Evolutionary conservation across 305 asterid genomes (phyloP).

Genomic region (Fraxinus dipetala): DNA sequence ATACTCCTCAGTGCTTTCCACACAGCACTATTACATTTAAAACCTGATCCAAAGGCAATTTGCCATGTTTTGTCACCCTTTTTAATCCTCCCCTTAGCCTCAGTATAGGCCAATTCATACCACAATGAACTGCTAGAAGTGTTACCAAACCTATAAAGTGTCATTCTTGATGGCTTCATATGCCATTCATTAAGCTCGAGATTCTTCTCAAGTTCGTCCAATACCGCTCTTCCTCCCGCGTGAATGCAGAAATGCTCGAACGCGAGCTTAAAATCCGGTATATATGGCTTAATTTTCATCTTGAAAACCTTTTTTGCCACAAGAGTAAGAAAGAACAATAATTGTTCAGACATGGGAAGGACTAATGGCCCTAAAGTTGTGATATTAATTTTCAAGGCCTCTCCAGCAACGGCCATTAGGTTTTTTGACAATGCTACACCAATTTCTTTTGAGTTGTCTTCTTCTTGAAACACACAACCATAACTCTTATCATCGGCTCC

Average conservation of each 20-base stretch:
- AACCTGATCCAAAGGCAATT: constrained; percentile 55
- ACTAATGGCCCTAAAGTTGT: constrained; percentile 46
- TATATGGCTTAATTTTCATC: constrained; percentile 40
- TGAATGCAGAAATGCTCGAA: constrained; percentile 63
- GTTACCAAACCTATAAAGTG: constrained; percentile 51
- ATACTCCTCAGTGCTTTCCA: constrained; percentile 45
- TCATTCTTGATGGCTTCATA: constrained; percentile 64
- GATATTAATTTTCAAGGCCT: constrained; percentile 41
- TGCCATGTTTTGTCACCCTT: constrained; percentile 54
- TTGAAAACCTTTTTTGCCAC: constrained; percentile 40
- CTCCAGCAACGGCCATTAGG: constrained; percentile 49
- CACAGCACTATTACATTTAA: constrained; percentile 53
- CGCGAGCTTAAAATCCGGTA: constrained; percentile 52
- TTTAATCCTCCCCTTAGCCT: constrained; percentile 48
- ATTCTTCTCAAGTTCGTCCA: constrained; percentile 48
- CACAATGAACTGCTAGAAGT: constrained; percentile 58
- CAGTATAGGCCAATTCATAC: constrained; percentile 52
- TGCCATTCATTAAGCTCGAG: constrained; percentile 42
- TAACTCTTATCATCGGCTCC: constrained; percentile 53
- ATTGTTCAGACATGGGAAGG: constrained; percentile 48
- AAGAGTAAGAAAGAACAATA: constrained; percentile 31
- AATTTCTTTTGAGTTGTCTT: constrained; percentile 28
- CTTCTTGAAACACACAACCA: constrained; percentile 42
- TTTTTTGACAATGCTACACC: constrained; percentile 47
- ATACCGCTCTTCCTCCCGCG: constrained; percentile 49